Conservation (phyloP, 1,284 basidiomycete species). For the Moniliella sp. region DNA sequence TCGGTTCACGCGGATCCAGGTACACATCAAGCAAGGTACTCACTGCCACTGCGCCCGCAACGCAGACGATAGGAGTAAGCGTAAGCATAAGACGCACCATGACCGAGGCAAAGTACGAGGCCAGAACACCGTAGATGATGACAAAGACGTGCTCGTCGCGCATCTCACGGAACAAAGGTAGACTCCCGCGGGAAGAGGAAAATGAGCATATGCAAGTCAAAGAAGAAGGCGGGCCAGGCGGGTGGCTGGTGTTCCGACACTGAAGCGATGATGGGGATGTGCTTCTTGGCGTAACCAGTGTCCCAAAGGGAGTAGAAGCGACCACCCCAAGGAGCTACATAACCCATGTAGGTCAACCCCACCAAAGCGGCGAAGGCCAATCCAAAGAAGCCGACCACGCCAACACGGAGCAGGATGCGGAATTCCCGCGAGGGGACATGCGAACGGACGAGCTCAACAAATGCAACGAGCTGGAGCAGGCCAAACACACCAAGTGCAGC, state of each 20-base stretch:
- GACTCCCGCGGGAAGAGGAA: constrained; percentile 90
- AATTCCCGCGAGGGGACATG: constrained; percentile 85
- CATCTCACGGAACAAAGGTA: constrained; percentile 77
- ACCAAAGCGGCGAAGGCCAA: constrained; percentile 37
- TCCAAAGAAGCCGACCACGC: constrained; percentile 53
- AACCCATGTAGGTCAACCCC: constrained; percentile 71
- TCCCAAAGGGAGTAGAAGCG: constrained; percentile 99
- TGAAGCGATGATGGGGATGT: constrained; percentile 93
- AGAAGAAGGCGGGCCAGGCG: constrained; percentile 98
- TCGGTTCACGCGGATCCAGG: constrained; percentile 46
- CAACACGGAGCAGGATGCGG: constrained; percentile 43
- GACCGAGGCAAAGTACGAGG: constrained; percentile 93
- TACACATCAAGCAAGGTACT: constrained; percentile 74
- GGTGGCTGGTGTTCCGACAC: constrained; percentile 99
- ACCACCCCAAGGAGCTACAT: constrained; percentile 95
- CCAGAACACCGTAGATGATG: constrained; percentile 88
- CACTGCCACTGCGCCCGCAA: constrained; percentile 69
- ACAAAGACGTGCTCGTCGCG: constrained; percentile 95
- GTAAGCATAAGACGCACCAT: constrained; percentile 93
- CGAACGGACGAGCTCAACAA: constrained; percentile 65
- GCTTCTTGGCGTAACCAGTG: constrained; percentile 89
- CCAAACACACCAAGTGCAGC: constrained; percentile 93
- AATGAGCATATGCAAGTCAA: constrained; percentile 91
- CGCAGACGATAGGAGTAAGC: constrained; percentile 73
- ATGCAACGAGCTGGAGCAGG: constrained; percentile 82